Evolutionary conservation across 257 asterid genomes (phyloP).

Genomic region (Salvia splendens): DNA sequence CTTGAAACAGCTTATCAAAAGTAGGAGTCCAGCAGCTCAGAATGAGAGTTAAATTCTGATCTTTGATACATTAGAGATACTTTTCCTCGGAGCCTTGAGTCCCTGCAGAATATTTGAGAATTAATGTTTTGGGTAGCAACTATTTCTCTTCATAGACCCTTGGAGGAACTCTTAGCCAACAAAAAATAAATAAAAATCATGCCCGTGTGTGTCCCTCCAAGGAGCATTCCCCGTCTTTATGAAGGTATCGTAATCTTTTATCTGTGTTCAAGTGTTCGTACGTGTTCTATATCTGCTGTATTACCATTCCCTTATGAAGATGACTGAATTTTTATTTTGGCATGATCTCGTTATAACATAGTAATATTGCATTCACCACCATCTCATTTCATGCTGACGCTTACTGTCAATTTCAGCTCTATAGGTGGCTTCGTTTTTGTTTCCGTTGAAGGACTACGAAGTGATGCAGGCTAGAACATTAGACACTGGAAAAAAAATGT

Average conservation of each 20-base stretch:
- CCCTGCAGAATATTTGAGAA: conserved; percentile 28
- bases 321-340: background rate
- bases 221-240: conserved; percentile 22
- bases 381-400: background rate
- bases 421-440: conserved; percentile 13
- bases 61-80: conserved; percentile 34
- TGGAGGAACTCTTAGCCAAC: conserved; percentile 19
- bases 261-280: conserved; percentile 13
- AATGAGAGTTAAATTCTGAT: conserved; percentile 47
- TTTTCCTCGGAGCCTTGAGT: conserved; percentile 31
- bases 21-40: conserved; percentile 53
- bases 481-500: conserved; percentile 24
- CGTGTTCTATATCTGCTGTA: background rate
- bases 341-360: too few relatives aligned
- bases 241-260: conserved; percentile 34
- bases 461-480: background rate
- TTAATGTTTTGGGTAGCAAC: conserved; percentile 24
- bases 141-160: conserved; percentile 30
- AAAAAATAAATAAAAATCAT: conserved; percentile 7
- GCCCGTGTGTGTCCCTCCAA: conserved; percentile 30
- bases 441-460: conserved; percentile 33
- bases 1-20: conserved; percentile 68
- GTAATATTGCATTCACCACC: background rate
- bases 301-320: background rate
- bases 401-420: background rate